A percentile compares a stretch with the other conserved stretches of the same genome.
These are phyloP conservation scores for Macaranga tanarius DNA, from an alignment of 441 rosid species.

Conservation along the genomic window DNA sequence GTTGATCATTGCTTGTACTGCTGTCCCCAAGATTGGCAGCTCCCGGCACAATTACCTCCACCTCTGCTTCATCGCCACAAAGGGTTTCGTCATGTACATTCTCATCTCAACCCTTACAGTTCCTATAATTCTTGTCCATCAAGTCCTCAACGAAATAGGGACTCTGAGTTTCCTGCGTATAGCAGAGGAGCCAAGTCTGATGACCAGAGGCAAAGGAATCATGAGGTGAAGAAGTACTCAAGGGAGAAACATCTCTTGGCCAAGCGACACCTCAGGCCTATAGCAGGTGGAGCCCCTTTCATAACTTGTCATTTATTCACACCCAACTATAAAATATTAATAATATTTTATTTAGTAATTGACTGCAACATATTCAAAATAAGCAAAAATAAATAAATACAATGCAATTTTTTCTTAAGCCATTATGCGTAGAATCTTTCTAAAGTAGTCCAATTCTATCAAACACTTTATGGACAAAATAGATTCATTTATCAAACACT, in stretches of 20 bases:
- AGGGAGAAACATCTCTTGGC: conserved; percentile 51
- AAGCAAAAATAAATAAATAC: too few relatives aligned
- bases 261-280: conserved; percentile 62
- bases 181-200: conserved; percentile 47
- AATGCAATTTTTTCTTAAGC: too few relatives aligned
- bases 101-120: conserved; percentile 33
- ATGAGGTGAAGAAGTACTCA: conserved; percentile 36
- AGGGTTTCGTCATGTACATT: conserved; percentile 28
- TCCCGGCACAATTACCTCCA: conserved; percentile 41
- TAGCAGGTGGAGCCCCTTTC: conserved; percentile 84
- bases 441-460: too few relatives aligned
- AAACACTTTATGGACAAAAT: too few relatives aligned
- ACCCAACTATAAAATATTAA: too few relatives aligned
- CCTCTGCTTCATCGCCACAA: conserved; percentile 28
- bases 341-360: too few relatives aligned
- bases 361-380: too few relatives aligned
- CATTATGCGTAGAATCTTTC: too few relatives aligned
- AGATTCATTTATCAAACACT: too few relatives aligned
- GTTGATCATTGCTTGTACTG: conserved; percentile 37
- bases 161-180: conserved; percentile 38
- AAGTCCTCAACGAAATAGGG: conserved; percentile 59
- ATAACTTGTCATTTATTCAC: conserved; percentile 65
- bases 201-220: conserved; percentile 46
- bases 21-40: conserved; percentile 40
- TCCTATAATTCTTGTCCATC: conserved; percentile 48